These are phyloP conservation scores for Bacidia gigantensis DNA, from an alignment of 495 filamentous ascomycete genomes.

Conservation along the genomic window DNA sequence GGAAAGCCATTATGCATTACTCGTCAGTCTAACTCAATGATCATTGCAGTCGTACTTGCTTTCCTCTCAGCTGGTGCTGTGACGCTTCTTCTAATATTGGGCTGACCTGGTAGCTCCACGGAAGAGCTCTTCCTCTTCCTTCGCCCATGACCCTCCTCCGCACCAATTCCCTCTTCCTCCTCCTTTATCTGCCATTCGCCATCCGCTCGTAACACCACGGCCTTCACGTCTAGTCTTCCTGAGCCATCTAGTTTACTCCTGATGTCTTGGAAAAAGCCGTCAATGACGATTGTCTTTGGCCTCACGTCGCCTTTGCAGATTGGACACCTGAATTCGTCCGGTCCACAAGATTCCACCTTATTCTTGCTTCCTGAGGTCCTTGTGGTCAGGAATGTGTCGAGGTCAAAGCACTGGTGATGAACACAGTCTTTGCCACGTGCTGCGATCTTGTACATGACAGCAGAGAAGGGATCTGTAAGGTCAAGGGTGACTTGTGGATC, in stretches of 20 bases:
- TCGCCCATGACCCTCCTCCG: slow-evolving; percentile 10
- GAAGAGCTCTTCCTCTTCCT: neutral
- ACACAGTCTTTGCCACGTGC: slow-evolving; percentile 47
- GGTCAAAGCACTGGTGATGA: slow-evolving; percentile 81
- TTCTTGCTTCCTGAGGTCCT: slow-evolving; percentile 29
- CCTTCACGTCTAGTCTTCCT: slow-evolving; percentile 34
- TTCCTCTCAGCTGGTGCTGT: neutral
- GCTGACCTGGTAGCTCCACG: slow-evolving; percentile 5
- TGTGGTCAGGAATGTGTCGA: slow-evolving; percentile 62
- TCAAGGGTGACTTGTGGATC: slow-evolving; percentile 52
- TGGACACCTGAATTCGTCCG: slow-evolving; percentile 75
- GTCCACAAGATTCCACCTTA: slow-evolving; percentile 37
- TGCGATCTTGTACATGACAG: slow-evolving; percentile 53
- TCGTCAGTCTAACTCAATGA: slow-evolving; percentile 17
- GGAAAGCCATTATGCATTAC: neutral
- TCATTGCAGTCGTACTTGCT: neutral
- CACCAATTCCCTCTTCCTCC: slow-evolving; percentile 20
- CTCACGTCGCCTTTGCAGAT: slow-evolving; percentile 63
- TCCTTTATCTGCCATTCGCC: slow-evolving; percentile 41
- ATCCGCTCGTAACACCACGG: slow-evolving; percentile 42
- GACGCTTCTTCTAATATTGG: neutral
- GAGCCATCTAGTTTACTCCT: slow-evolving; percentile 31
- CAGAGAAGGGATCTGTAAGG: slow-evolving; percentile 63
- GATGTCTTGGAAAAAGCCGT: slow-evolving; percentile 54
- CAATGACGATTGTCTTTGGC: slow-evolving; percentile 51